Percentiles rank a stretch among this genome's conserved stretches.
Conservation (phyloP, 257 asterid species). For the Thymus quinquecostatus region DNA sequence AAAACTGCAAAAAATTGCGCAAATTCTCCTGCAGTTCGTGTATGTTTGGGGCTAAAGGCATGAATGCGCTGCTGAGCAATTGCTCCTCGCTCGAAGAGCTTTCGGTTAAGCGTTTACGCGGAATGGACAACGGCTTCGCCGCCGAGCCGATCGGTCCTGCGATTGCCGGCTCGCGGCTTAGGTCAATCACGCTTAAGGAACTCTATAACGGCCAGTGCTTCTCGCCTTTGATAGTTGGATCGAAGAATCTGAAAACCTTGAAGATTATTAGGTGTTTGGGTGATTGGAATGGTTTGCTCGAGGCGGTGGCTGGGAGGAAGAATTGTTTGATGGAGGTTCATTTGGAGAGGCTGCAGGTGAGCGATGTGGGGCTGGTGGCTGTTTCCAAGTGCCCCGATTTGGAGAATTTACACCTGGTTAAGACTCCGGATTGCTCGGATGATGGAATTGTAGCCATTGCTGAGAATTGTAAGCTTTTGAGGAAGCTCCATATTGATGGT, state of each 20-base stretch:
- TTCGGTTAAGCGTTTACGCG: slow-evolving; percentile 73
- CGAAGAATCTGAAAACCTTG: slow-evolving; percentile 63
- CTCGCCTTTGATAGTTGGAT: slow-evolving; percentile 63
- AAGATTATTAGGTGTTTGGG: slow-evolving; percentile 77
- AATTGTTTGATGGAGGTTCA: slow-evolving; percentile 69
- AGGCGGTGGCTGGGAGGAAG: slow-evolving; percentile 46
- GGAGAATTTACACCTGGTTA: slow-evolving; percentile 79
- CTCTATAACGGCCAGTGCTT: slow-evolving; percentile 75
- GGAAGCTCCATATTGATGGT: slow-evolving; percentile 93
- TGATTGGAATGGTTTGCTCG: slow-evolving; percentile 79
- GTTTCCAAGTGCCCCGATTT: slow-evolving; percentile 55
- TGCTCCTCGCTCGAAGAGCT: slow-evolving; percentile 72
- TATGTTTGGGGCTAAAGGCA: slow-evolving; percentile 79
- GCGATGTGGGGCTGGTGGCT: slow-evolving; percentile 66
- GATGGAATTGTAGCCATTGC: slow-evolving; percentile 71
- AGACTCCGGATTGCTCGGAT: slow-evolving; percentile 75
- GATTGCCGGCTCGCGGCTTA: slow-evolving; percentile 55
- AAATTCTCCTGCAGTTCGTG: slow-evolving; percentile 81
- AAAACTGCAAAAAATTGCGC: slow-evolving; percentile 59
- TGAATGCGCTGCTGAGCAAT: slow-evolving; percentile 73
- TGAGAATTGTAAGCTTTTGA: slow-evolving; percentile 69
- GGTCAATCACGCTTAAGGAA: slow-evolving; percentile 73
- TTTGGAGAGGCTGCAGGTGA: slow-evolving; percentile 80
- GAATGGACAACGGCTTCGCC: slow-evolving; percentile 56
- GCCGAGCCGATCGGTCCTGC: slow-evolving; percentile 77